A percentile compares a stretch with the other conserved stretches of the same genome.
These are phyloP conservation scores for Stellera chamaejasme DNA, from an alignment of 345 rosid species.

Conservation along the genomic window DNA sequence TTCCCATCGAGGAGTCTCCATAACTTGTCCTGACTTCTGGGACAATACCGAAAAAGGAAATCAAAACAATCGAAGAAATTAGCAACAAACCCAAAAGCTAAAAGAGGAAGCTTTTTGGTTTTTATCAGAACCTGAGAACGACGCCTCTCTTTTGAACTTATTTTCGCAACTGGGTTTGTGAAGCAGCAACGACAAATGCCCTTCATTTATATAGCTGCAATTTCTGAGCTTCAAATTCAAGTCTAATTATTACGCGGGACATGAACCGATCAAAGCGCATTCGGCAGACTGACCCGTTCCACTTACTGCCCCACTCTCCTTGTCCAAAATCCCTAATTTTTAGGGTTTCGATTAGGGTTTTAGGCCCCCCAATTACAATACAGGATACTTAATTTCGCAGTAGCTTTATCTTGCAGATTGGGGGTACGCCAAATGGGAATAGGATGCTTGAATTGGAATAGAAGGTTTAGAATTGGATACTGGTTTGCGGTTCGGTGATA, in stretches of 20 bases:
- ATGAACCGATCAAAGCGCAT: constrained; percentile 19
- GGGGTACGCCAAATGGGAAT: constrained; percentile 11
- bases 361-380: constrained; percentile 4
- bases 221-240: constrained; percentile 26
- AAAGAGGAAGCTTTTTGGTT: no score
- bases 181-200: constrained; percentile 30
- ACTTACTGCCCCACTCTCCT: constrained; percentile 9
- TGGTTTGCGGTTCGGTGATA: constrained; percentile 1
- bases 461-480: constrained; percentile 20
- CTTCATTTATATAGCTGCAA: constrained; percentile 35
- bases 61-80: not conserved
- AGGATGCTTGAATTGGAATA: constrained; percentile 43
- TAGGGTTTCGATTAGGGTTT: not conserved
- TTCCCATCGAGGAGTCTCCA: constrained; percentile 21
- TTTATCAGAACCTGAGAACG: constrained; percentile 21
- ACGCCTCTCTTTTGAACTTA: constrained; percentile 19
- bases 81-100: not conserved
- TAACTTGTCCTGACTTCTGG: constrained; percentile 25
- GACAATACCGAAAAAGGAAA: constrained; percentile 5
- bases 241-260: constrained; percentile 34
- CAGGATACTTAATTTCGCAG: constrained; percentile 2
- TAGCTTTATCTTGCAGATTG: constrained; percentile 52
- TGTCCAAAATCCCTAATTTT: constrained; percentile 7
- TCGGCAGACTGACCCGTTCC: not conserved
- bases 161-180: constrained; percentile 14